Evolutionary conservation across 441 rosid species (phyloP).

Genomic region (Aleurites moluccanus): DNA sequence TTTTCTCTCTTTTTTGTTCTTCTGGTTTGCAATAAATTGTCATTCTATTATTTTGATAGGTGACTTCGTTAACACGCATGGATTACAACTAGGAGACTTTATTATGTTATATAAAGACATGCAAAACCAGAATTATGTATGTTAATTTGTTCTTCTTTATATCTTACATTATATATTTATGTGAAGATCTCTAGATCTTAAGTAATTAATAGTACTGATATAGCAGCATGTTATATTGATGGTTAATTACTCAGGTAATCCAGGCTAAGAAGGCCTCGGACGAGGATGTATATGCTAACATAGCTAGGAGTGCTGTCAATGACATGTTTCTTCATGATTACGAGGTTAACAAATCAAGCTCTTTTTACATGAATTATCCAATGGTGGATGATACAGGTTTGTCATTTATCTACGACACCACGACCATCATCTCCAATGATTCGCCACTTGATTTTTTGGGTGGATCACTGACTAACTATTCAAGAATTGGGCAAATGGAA

Average conservation of each 20-base stretch:
- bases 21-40: neutral
- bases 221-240: neutral
- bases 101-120: slow-evolving; percentile 72
- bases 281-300: slow-evolving; percentile 55
- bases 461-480: slow-evolving; percentile 61
- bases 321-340: slow-evolving; percentile 49
- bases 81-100: slow-evolving; percentile 79
- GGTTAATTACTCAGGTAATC: slow-evolving; percentile 51
- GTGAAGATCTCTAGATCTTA: neutral
- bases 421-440: slow-evolving; percentile 63
- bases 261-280: slow-evolving; percentile 86
- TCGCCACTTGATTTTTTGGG: slow-evolving; percentile 87
- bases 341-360: slow-evolving; percentile 42
- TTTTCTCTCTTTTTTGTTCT: neutral
- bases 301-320: slow-evolving; percentile 42
- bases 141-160: slow-evolving; percentile 15
- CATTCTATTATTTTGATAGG: slow-evolving; percentile 41
- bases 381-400: slow-evolving; percentile 42
- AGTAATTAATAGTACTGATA: neutral
- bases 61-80: slow-evolving; percentile 77
- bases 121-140: slow-evolving; percentile 63
- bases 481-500: slow-evolving; percentile 56
- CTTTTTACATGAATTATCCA: slow-evolving; percentile 45
- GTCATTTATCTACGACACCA: slow-evolving; percentile 89
- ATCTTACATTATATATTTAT: neutral